A percentile compares a stretch with the other conserved stretches of the same genome.
These are phyloP conservation scores for Rheum nobile DNA, from an alignment of 148 eudicot species.

Conservation along the genomic window DNA sequence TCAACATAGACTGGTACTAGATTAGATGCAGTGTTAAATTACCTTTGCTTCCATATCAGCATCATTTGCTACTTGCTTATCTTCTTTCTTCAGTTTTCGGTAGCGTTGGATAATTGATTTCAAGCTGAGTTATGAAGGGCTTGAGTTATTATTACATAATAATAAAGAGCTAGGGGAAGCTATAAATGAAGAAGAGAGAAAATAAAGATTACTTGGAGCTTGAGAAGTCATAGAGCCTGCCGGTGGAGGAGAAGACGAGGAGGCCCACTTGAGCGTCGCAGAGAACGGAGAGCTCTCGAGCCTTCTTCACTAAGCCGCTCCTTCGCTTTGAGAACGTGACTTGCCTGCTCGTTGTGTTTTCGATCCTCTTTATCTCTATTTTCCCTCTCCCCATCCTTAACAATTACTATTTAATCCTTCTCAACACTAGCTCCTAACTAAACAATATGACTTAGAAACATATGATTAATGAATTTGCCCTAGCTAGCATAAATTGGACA, in stretches of 20 bases:
- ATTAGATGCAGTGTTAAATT: too few relatives aligned
- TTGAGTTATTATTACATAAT: too few relatives aligned
- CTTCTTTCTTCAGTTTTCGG: constrained; percentile 39
- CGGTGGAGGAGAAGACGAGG: constrained; percentile 24
- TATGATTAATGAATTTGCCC: too few relatives aligned
- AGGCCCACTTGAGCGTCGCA: constrained; percentile 53
- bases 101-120: constrained; percentile 42
- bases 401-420: too few relatives aligned
- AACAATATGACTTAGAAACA: too few relatives aligned
- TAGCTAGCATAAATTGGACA: too few relatives aligned
- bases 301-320: constrained; percentile 30
- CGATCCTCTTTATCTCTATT: constrained; percentile 39
- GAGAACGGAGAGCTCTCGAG: constrained; percentile 44
- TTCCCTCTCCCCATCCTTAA: constrained; percentile 44
- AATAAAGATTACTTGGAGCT: constrained; percentile 7
- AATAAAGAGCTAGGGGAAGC: too few relatives aligned
- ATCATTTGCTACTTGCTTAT: constrained; percentile 24
- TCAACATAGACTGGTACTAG: too few relatives aligned
- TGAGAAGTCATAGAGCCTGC: constrained; percentile 12
- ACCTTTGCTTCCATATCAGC: constrained; percentile 42
- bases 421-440: too few relatives aligned
- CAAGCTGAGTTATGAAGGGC: too few relatives aligned
- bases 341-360: constrained; percentile 45
- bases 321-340: constrained; percentile 10
- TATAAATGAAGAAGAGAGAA: not conserved